phyloP scores from a whole-genome alignment of 1,284 basidiomycete genomes.

The Cutaneotrichosporon sp. region DNA sequence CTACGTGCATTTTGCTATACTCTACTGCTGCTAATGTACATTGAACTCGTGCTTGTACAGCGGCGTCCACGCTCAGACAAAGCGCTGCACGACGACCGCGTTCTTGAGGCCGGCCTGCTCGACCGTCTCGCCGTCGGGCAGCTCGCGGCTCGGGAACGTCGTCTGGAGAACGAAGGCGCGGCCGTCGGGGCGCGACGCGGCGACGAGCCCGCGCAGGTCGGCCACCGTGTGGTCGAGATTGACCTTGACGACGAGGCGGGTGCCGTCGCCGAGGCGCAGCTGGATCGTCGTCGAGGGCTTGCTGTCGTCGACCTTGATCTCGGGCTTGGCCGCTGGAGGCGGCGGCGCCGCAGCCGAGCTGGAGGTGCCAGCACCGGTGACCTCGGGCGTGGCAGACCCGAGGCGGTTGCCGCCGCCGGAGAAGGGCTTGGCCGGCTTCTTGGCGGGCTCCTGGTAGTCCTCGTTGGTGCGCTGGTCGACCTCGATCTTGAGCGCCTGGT shows the following conservation, averaged over 20 bases:
- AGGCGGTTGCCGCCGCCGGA: constrained; percentile 79
- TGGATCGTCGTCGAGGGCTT: constrained; percentile 87
- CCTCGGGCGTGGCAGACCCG: constrained; percentile 55
- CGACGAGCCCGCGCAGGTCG: constrained; percentile 84
- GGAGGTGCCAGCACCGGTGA: constrained; percentile 4
- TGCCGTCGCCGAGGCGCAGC: constrained; percentile 86
- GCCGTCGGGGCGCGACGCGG: constrained; percentile 81
- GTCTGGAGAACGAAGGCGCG: constrained; percentile 75
- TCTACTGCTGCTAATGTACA: background rate
- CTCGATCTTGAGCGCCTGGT: constrained; percentile 83
- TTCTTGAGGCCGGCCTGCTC: constrained; percentile 73
- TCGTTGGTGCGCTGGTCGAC: constrained; percentile 75
- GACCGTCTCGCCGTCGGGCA: constrained; percentile 72
- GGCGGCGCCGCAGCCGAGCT: constrained; percentile 28
- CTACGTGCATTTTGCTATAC: background rate
- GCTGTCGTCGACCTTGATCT: constrained; percentile 55
- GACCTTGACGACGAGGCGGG: constrained; percentile 64
- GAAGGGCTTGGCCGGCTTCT: constrained; percentile 60
- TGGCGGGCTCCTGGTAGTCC: constrained; percentile 63
- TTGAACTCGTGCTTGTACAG: background rate
- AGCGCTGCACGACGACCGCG: constrained; percentile 83
- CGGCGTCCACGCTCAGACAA: constrained; percentile 25
- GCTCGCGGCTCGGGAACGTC: constrained; percentile 77
- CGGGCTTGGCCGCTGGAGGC: constrained; percentile 10
- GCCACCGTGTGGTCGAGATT: constrained; percentile 89